Conservation (phyloP, 1,139 yeast species). For the Ashbya aceris region DNA sequence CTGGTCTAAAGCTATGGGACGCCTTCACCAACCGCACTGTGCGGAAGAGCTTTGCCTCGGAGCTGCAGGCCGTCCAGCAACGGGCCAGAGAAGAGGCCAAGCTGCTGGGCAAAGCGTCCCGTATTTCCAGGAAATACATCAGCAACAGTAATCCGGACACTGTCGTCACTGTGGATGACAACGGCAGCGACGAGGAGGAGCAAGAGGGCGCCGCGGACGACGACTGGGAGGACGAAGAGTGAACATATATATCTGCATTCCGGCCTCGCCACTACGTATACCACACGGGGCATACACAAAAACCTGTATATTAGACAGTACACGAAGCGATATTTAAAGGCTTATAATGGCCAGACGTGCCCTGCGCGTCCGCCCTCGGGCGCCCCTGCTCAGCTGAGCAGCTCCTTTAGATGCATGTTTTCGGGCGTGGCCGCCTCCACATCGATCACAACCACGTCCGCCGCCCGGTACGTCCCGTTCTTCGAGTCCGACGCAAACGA, state of each 20-base stretch:
- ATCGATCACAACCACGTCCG: slow-evolving; percentile 15
- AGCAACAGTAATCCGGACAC: slow-evolving; percentile 42
- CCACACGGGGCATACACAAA: too few species aligned
- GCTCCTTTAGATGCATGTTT: slow-evolving; percentile 16
- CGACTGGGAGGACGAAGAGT: slow-evolving; percentile 6
- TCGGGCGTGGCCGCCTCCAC: slow-evolving; percentile 19
- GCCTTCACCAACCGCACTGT: slow-evolving; percentile 74
- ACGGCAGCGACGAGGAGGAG: slow-evolving; percentile 48
- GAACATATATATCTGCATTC: too few species aligned
- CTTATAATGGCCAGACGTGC: not conserved
- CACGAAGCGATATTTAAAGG: not conserved
- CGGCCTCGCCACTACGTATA: too few species aligned
- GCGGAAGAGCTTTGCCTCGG: slow-evolving; percentile 55
- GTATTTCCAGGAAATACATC: slow-evolving; percentile 63
- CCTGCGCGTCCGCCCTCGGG: too few species aligned
- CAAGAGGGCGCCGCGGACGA: slow-evolving; percentile 17
- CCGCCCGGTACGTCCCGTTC: slow-evolving; percentile 17
- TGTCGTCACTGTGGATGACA: slow-evolving; percentile 53
- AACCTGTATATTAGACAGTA: too few species aligned
- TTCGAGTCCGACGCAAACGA: slow-evolving; percentile 23
- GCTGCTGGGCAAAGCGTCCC: slow-evolving; percentile 49
- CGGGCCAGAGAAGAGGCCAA: slow-evolving; percentile 52
- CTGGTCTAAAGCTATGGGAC: slow-evolving; percentile 88
- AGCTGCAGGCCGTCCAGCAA: slow-evolving; percentile 44
- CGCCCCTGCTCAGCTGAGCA: slow-evolving; percentile 6